Evolutionary conservation across 225 moss, liverwort and hornwort genomes (phyloP).

Genomic region (Asterella californica): DNA sequence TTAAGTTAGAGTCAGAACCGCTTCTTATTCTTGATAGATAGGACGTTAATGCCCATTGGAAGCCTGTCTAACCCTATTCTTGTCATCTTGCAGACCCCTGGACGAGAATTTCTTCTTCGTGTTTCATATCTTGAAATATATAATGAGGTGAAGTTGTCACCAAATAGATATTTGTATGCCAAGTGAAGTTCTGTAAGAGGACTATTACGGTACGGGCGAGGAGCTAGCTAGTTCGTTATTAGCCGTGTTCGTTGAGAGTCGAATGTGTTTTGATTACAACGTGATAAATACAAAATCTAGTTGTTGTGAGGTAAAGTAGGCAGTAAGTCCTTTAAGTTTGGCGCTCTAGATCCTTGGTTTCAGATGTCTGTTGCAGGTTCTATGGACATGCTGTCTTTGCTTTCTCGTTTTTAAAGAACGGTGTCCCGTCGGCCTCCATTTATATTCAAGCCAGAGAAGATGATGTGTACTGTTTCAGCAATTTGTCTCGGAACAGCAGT

Average conservation of each 20-base stretch:
- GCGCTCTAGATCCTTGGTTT: not conserved
- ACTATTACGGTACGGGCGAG: not conserved
- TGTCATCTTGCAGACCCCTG: slow-evolving; percentile 66
- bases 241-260: not conserved
- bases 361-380: not conserved
- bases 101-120: slow-evolving; percentile 87
- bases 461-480: not conserved
- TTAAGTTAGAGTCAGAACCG: not conserved
- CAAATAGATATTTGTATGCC: not conserved
- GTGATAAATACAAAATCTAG: not conserved
- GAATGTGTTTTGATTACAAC: not conserved
- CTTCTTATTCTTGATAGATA: not conserved
- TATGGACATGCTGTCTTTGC: not conserved
- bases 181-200: not conserved
- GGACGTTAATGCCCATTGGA: not conserved
- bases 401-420: not conserved
- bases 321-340: not conserved
- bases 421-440: not conserved
- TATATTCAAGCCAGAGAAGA: not conserved
- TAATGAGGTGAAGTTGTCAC: slow-evolving; percentile 63
- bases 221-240: not conserved
- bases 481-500: not conserved
- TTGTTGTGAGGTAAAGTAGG: not conserved
- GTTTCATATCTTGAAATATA: slow-evolving; percentile 99
- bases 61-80: slow-evolving; percentile 8